A percentile compares a stretch with the other conserved stretches of the same genome.
Evolutionary conservation across 148 eudicot genomes (phyloP).

Genomic region (Vaccinium darrowii): DNA sequence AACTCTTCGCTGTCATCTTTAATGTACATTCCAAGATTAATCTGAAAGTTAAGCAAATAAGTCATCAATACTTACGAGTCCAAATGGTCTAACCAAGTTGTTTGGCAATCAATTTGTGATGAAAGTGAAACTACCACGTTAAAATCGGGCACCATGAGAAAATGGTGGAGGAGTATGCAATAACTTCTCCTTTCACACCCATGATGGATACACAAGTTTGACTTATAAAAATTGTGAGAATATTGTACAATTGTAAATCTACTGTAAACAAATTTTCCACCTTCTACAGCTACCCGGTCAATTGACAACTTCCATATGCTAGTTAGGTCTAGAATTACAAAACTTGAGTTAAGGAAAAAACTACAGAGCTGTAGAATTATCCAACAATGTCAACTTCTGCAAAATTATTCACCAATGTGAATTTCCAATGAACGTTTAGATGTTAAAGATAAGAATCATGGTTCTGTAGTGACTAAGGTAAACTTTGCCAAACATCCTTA

Average conservation of each 20-base stretch:
- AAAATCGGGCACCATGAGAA: not conserved
- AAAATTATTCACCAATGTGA: not conserved
- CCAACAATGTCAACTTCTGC: not conserved
- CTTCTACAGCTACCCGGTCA: not conserved
- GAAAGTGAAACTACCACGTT: not conserved
- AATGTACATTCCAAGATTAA: slow-evolving; percentile 83
- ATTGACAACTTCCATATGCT: not conserved
- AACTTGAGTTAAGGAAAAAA: not conserved
- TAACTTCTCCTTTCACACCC: not conserved
- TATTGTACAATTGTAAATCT: not conserved
- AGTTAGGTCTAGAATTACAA: not conserved
- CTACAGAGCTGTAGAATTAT: not conserved
- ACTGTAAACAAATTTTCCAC: not conserved
- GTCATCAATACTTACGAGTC: not conserved
- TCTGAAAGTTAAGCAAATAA: slow-evolving; percentile 41
- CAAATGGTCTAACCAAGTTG: not conserved
- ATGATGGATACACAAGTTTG: not conserved
- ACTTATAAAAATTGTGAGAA: not conserved
- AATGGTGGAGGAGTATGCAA: not conserved
- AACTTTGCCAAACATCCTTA: not conserved
- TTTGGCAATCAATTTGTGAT: not conserved
- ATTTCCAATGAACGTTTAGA: not conserved
- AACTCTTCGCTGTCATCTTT: slow-evolving; percentile 68
- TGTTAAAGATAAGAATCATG: not conserved
- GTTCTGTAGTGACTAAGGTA: not conserved